Evolutionary conservation across 2,329 filamentous ascomycete genomes (phyloP).

Genomic region (Fusarium guadeloupense): DNA sequence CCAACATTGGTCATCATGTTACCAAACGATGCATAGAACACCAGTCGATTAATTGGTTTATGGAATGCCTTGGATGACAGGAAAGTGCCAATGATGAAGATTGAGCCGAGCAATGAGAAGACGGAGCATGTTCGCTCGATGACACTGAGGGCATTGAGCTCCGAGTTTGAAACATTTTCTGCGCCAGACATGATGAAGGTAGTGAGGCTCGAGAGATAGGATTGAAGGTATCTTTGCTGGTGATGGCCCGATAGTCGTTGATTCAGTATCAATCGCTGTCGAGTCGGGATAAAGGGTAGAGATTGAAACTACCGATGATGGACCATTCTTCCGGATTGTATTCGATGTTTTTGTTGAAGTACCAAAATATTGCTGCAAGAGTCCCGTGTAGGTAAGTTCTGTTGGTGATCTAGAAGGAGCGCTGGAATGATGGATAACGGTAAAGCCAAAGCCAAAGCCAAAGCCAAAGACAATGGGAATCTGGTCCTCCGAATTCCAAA

Average conservation of each 20-base stretch:
- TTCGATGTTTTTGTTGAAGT: slow-evolving; percentile 3
- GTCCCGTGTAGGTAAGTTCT: neutral
- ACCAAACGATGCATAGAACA: slow-evolving; percentile 85
- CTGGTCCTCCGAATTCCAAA: too few species aligned
- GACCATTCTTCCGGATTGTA: slow-evolving; percentile 23
- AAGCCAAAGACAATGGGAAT: too few species aligned
- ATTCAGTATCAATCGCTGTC: neutral
- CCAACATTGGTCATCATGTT: slow-evolving; percentile 82
- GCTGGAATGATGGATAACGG: slow-evolving; percentile 2
- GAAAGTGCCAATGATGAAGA: slow-evolving; percentile 79
- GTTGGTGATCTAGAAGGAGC: slow-evolving; percentile 22
- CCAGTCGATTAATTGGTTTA: slow-evolving; percentile 86
- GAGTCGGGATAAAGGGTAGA: slow-evolving; percentile 1
- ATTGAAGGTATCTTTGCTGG: neutral
- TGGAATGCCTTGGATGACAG: slow-evolving; percentile 74
- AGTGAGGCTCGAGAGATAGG: neutral
- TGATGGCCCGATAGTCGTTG: neutral
- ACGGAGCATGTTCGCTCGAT: slow-evolving; percentile 76
- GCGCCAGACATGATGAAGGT: slow-evolving; percentile 27
- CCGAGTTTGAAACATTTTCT: slow-evolving; percentile 35
- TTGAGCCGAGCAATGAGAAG: slow-evolving; percentile 74
- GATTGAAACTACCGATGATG: slow-evolving; percentile 4
- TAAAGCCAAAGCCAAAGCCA: neutral
- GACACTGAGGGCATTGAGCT: slow-evolving; percentile 65
- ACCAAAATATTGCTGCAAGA: neutral